Evolutionary conservation across 2,329 filamentous ascomycete species (phyloP).

Genomic region (Ampelomyces quisqualis): DNA sequence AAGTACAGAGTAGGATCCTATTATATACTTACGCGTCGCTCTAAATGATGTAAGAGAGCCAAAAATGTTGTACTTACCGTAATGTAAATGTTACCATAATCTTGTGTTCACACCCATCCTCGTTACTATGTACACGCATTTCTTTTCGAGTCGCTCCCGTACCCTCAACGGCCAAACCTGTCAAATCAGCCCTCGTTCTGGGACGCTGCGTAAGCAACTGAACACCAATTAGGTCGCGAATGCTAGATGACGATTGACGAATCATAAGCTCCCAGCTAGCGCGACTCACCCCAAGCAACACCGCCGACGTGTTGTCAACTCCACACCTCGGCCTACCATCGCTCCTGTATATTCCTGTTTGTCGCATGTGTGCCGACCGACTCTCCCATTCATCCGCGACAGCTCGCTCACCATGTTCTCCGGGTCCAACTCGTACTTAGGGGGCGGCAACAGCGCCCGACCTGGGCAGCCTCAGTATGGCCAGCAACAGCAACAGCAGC

Average conservation of each 20-base stretch:
- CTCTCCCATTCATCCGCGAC: constrained; percentile 21
- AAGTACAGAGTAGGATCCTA: too few relatives aligned
- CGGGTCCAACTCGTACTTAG: constrained; percentile 81
- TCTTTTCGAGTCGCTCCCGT: too few relatives aligned
- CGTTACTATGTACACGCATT: too few relatives aligned
- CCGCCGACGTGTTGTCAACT: constrained; percentile 25
- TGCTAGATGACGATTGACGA: constrained; percentile 28
- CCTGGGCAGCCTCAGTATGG: constrained; percentile 58
- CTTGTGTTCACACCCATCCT: too few relatives aligned
- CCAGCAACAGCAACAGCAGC: constrained; percentile 47
- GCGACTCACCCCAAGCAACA: constrained; percentile 26
- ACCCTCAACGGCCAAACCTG: too few relatives aligned
- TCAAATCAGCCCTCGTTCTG: too few relatives aligned
- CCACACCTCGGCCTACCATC: constrained; percentile 24
- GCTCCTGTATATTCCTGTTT: constrained; percentile 15
- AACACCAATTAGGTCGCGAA: too few relatives aligned
- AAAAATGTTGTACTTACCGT: too few relatives aligned
- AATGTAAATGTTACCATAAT: too few relatives aligned
- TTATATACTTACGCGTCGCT: too few relatives aligned
- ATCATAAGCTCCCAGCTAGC: constrained; percentile 25
- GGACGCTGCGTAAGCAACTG: too few relatives aligned
- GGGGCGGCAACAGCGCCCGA: constrained; percentile 73
- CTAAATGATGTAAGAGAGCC: too few relatives aligned
- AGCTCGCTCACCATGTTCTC: constrained; percentile 71
- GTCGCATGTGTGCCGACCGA: constrained; percentile 24